A percentile compares a stretch with the other conserved stretches of the same genome.
Evolutionary conservation across 495 filamentous ascomycete species (phyloP).

Genomic region (Lepidopterella palustris): DNA sequence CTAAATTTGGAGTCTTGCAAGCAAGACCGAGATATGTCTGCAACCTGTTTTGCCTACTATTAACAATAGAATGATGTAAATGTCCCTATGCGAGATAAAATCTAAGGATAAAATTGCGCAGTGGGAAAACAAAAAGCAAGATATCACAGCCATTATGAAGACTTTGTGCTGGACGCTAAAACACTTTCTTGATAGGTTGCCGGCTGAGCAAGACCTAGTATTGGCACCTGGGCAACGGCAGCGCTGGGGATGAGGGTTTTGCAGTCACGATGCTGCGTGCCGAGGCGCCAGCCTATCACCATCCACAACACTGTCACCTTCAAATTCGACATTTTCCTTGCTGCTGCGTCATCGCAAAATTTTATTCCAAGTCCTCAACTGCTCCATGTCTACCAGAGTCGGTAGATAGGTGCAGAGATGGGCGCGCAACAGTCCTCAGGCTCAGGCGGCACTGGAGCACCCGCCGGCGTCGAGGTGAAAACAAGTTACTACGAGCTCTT

Average conservation of each 20-base stretch:
- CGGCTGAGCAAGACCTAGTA: too few species aligned
- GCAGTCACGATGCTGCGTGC: neutral
- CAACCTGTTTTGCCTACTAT: too few species aligned
- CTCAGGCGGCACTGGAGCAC: slow-evolving; percentile 20
- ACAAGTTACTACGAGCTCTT: slow-evolving; percentile 91
- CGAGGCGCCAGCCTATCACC: slow-evolving; percentile 5
- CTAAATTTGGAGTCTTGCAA: too few species aligned
- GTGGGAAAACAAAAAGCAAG: too few species aligned
- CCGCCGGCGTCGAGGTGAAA: slow-evolving; percentile 44
- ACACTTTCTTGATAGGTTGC: neutral
- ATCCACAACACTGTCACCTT: slow-evolving; percentile 6
- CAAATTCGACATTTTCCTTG: neutral
- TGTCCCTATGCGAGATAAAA: too few species aligned
- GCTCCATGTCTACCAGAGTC: neutral
- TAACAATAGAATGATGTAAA: too few species aligned
- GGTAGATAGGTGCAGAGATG: slow-evolving; percentile 45
- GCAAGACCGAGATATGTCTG: too few species aligned
- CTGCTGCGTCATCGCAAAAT: neutral
- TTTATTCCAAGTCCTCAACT: neutral
- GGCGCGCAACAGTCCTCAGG: slow-evolving; percentile 71
- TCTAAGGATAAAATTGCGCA: too few species aligned
- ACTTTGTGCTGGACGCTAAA: neutral
- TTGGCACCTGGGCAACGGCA: neutral
- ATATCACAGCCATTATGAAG: too few species aligned
- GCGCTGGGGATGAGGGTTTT: neutral